These are phyloP conservation scores for Albugo candida DNA, from an alignment of 352 stramenopile genomes.

Conservation along the genomic window DNA sequence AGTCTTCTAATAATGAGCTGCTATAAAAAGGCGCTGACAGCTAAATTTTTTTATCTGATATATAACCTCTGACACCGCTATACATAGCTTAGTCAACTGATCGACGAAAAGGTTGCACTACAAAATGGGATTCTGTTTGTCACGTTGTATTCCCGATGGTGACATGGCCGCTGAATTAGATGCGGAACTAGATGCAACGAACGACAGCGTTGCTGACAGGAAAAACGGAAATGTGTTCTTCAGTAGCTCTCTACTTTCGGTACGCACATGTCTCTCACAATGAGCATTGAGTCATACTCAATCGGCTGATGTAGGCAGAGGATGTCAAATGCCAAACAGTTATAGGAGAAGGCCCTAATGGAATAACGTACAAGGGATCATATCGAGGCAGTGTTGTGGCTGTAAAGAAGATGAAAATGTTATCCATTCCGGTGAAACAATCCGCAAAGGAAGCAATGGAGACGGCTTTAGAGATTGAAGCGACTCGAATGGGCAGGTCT, in stretches of 20 bases:
- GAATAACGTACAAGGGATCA: constrained; percentile 70
- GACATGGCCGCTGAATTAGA: constrained; percentile 75
- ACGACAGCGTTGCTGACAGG: constrained; percentile 57
- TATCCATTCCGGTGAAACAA: constrained; percentile 27
- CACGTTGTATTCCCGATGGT: constrained; percentile 60
- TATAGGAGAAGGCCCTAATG: constrained; percentile 59
- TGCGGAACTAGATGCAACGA: constrained; percentile 51
- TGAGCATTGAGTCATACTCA: background rate
- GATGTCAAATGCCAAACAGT: constrained; percentile 64
- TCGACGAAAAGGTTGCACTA: background rate
- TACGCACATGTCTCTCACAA: background rate
- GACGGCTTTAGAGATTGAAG: constrained; percentile 65
- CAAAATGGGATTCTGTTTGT: constrained; percentile 71
- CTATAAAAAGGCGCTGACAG: too few relatives aligned
- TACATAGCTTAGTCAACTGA: too few relatives aligned
- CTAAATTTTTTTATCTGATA: too few relatives aligned
- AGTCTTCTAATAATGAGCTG: too few relatives aligned
- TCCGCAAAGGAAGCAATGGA: constrained; percentile 51
- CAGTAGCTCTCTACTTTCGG: background rate
- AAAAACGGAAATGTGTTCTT: constrained; percentile 1
- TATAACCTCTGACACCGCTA: too few relatives aligned
- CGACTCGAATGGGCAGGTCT: constrained; percentile 53
- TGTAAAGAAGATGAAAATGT: constrained; percentile 79
- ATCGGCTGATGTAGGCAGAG: constrained; percentile 24
- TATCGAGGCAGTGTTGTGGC: constrained; percentile 70